Base-by-base conservation (phyloP, 169 alveolate genomes). In the Eimeria zaria region DNA sequence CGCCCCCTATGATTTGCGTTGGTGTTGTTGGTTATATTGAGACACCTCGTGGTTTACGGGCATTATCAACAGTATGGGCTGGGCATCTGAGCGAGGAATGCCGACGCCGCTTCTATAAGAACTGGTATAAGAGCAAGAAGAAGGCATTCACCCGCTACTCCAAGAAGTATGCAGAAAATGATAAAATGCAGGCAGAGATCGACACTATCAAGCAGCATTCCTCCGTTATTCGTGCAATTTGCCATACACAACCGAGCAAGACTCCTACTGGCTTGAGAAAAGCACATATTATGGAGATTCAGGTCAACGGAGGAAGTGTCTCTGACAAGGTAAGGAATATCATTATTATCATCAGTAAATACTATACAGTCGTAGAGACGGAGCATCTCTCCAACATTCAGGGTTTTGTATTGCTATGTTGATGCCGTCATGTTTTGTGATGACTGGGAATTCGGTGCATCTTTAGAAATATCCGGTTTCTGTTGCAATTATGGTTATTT, bases 1-100 rank as follows among this genome's bases (percentile, higher is more conserved):
- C 99, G 67, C 99, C 99, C 55, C 99, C 99, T 39, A 99, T 99
- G 99, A 98, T 98, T 36, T 99, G 99, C 89, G 99, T 99, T 39
- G 99, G 99, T 74, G 98, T 99, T 87, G 99, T 99, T 41, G 99
- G 99, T 69, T 99, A 99, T 98, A 98, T 99, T 85, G 99, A 99
- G 88, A 99, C 99, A 24, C 99, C 99, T 80, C 98, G 99, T 81
- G 99, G 99, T 51, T 98, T 99, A 87, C 99, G 99, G 93, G 99
- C 99, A 0, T 98, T 99, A 80, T 98, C 99, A 83, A 99, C 99
- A 30, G 99, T 99, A 76, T 99, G 99, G 99, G 99, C 99, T 30
- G 99, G 99, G 78, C 99, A 99, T 97, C 97, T 99, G 62, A 98
- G 99, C 60, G 99, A 99, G 95, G 99, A 99, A 95, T 98, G 99